Conservation (phyloP, 768 basidiomycete genomes). For the Tricholoma bakamatsutake region DNA sequence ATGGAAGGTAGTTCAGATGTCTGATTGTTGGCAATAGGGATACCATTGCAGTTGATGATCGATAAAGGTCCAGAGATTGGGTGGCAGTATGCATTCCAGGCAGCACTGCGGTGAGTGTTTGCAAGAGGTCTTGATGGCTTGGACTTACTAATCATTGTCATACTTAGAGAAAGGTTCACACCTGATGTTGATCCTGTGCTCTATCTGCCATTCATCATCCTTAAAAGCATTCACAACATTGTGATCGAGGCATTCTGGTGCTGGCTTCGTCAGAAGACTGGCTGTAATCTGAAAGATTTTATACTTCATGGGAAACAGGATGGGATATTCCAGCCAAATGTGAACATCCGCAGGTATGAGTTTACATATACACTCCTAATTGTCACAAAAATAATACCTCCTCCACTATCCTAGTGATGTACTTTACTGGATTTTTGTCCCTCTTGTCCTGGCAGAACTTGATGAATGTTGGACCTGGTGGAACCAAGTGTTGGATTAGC, state of each 20-base stretch:
- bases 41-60: too few relatives aligned
- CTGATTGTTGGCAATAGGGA: background rate
- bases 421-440: background rate
- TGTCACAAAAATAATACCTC: background rate
- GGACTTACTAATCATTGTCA: background rate
- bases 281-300: conserved; percentile 11
- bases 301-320: conserved; percentile 18
- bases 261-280: conserved; percentile 18
- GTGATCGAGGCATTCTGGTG: conserved; percentile 26
- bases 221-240: conserved; percentile 24
- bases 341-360: background rate
- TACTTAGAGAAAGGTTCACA: background rate
- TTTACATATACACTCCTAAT: too few relatives aligned
- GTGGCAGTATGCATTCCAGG: too few relatives aligned
- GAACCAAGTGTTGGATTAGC: too few relatives aligned
- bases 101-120: too few relatives aligned
- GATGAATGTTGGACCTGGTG: background rate
- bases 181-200: background rate
- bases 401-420: background rate
- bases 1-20: background rate
- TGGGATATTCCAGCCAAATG: conserved; percentile 13
- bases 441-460: background rate
- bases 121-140: background rate
- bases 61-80: too few relatives aligned
- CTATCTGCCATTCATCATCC: background rate